A percentile compares a stretch with the other conserved stretches of the same genome.
phyloP scores from a whole-genome alignment of 768 basidiomycete genomes.

The Coprinopsis sp. region DNA sequence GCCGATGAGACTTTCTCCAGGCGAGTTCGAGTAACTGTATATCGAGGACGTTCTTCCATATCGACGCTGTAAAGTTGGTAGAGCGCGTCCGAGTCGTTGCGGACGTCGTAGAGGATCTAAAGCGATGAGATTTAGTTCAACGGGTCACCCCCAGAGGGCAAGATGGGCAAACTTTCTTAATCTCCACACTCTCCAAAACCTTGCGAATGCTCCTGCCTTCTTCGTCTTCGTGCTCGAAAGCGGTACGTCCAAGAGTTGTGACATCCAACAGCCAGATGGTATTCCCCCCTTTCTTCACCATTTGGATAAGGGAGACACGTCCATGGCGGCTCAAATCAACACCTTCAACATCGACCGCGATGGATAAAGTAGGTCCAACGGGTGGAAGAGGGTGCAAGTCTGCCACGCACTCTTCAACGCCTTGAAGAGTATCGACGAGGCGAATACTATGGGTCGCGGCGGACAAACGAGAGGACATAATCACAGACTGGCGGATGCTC shows the following conservation, averaged over 20 bases:
- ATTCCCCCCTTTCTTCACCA: background rate
- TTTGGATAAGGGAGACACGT: background rate
- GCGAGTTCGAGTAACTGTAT: constrained; percentile 31
- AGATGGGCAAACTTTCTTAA: constrained; percentile 18
- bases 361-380: background rate
- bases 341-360: constrained; percentile 1
- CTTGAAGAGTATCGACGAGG: background rate
- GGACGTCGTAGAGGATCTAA: constrained; percentile 30
- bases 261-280: background rate
- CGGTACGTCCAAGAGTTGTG: background rate
- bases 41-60: constrained; percentile 27
- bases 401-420: background rate
- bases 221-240: constrained; percentile 15
- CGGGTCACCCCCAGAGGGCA: background rate
- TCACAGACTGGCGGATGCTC: too few species aligned
- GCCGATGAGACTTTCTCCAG: constrained; percentile 18
- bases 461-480: background rate
- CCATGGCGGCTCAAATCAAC: background rate
- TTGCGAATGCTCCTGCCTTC: constrained; percentile 19
- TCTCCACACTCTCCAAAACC: constrained; percentile 17
- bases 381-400: background rate
- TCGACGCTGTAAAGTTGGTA: constrained; percentile 23
- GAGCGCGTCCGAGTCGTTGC: constrained; percentile 31
- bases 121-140: background rate
- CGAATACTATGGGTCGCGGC: background rate